A percentile compares a stretch with the other conserved stretches of the same genome.
These are phyloP conservation scores for Filobasidium wieringae DNA, from an alignment of 768 basidiomycete genomes.

Conservation along the genomic window DNA sequence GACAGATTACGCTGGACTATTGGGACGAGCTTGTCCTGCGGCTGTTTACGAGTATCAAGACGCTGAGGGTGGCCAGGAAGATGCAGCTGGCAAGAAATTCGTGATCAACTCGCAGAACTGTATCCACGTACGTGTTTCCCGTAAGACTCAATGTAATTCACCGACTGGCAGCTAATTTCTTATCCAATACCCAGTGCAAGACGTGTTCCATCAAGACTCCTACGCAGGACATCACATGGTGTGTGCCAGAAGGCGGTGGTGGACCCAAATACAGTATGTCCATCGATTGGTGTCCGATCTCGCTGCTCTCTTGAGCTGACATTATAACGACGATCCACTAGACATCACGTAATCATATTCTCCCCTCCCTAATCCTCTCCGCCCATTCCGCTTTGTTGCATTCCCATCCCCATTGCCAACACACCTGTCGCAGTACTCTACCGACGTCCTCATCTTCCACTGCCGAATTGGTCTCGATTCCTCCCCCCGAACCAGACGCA, in stretches of 20 bases:
- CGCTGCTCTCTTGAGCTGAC: neutral
- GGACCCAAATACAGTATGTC: constrained; percentile 86
- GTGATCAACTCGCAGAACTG: constrained; percentile 82
- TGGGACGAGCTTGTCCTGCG: constrained; percentile 86
- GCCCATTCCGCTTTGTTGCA: neutral
- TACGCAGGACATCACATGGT: constrained; percentile 91
- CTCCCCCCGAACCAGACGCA: constrained; percentile 19
- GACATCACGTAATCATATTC: neutral
- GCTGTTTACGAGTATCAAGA: constrained; percentile 94
- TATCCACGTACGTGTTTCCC: constrained; percentile 30
- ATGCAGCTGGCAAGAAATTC: constrained; percentile 71
- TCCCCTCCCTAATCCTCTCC: neutral
- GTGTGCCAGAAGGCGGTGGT: constrained; percentile 86
- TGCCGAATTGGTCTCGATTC: constrained; percentile 4
- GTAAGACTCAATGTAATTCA: neutral
- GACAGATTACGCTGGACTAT: constrained; percentile 69
- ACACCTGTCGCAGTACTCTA: constrained; percentile 29
- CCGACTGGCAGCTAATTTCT: neutral
- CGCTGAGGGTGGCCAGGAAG: constrained; percentile 47
- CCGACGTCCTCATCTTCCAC: constrained; percentile 31
- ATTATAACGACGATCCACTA: neutral
- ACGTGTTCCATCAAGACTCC: constrained; percentile 90
- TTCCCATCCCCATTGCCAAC: constrained; percentile 35
- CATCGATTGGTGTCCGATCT: neutral
- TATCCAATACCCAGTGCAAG: constrained; percentile 87